Evolutionary conservation across 371 early-diverging fungal genomes (phyloP), one percentile per base, ranked within the genome.

Genomic region (Mortierella sp.): DNA sequence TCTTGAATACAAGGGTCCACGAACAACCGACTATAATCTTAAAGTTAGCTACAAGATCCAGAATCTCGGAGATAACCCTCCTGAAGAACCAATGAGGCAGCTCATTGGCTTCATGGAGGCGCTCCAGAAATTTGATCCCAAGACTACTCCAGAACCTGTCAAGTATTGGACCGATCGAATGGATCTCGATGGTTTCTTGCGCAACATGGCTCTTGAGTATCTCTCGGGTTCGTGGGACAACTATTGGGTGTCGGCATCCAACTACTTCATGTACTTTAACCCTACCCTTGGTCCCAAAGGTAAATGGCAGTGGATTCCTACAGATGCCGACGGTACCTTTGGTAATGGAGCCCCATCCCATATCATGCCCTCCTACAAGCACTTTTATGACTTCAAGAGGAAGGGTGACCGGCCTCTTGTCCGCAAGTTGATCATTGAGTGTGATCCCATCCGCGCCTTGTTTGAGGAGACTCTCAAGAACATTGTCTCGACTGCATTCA

Each of bases 401-500:
- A 28, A 21, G 1, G 21, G 26, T 9, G 23, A 16, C 18, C 53
- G 53, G 9, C 53, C 53, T 23, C 26, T 53, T 19, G 53, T 53
- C 21, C 21, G 26, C 7, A 53, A 53, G 53, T 26, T 53, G 12
- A 53, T 53, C 53, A 16, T 53, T 23, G 21, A 53, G 21, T 23
- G 26, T 23, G 11, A 19, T 53, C 21, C 19, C 12, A 53, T 53
- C 23, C 64, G 66, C 14, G 30, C 56, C 25, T 51, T 83, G n/a
- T 85, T 85, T 57, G 81, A 85, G 59, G 67, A 70, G 11, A 81
- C 69, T 12, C 66, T 85, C 37, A 85, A 82, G 75, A 83, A 82
- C 18, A 57, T 85, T 18, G 70, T 84, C 62, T 84, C 83, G 60
- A 75, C 81, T n/a, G 84, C 83, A 68, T 85, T 84, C 70, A 85